Conservation (phyloP, 805 yeast species). For the Metschnikowia aberdeeniae region DNA sequence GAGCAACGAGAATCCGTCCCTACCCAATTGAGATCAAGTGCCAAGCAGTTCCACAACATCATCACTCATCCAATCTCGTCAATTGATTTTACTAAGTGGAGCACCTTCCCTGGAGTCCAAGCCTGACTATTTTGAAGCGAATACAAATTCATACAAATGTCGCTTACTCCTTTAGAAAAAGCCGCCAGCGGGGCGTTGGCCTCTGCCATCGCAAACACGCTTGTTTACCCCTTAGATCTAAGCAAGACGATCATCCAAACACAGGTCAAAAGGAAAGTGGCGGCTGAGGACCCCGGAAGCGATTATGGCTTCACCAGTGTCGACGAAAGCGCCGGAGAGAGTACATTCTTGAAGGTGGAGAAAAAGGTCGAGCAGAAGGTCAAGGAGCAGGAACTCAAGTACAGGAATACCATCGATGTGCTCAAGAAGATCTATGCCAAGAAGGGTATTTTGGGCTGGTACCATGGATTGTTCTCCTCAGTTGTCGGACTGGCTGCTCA, state of each 20-base stretch:
- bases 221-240: constrained; percentile 78
- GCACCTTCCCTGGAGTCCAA: no score
- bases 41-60: no score
- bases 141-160: constrained; percentile 3
- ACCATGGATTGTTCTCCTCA: constrained; percentile 67
- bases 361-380: constrained; percentile 10
- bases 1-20: neutral
- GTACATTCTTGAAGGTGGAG: constrained; percentile 13
- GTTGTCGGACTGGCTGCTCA: constrained; percentile 70
- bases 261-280: constrained; percentile 40
- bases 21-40: neutral
- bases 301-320: constrained; percentile 5
- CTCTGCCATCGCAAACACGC: constrained; percentile 71
- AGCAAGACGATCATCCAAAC: constrained; percentile 75
- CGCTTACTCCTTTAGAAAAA: constrained; percentile 62
- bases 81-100: no score
- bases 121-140: no score
- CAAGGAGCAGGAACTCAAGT: constrained; percentile 32
- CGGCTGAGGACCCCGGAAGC: neutral
- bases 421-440: constrained; percentile 51
- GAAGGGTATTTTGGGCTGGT: constrained; percentile 65
- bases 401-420: constrained; percentile 60
- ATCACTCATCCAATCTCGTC: no score
- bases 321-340: constrained; percentile 14
- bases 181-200: constrained; percentile 84